Percentiles rank a stretch among this genome's conserved stretches.
These are phyloP conservation scores for Verticillium zaregamsianum DNA, from an alignment of 2,329 filamentous ascomycete species.

Conservation along the genomic window DNA sequence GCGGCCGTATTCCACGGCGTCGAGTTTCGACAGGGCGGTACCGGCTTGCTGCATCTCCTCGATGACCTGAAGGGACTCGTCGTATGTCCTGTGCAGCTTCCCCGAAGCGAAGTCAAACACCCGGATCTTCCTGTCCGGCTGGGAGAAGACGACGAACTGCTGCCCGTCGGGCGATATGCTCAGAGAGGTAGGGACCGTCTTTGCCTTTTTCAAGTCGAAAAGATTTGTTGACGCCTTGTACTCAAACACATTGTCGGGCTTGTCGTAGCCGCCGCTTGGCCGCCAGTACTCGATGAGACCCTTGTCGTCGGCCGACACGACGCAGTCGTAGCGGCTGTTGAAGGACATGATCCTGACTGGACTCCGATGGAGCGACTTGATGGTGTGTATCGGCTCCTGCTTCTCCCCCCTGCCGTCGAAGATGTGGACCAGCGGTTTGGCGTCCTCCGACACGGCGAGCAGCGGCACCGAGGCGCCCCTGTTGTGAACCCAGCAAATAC, in stretches of 20 bases:
- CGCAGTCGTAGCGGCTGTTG: constrained; percentile 85
- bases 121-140: constrained; percentile 89
- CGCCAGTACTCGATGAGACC: constrained; percentile 98
- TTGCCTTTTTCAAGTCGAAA: constrained; percentile 96
- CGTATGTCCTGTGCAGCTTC: constrained; percentile 88
- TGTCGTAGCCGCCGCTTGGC: constrained; percentile 76
- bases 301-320: constrained; percentile 80
- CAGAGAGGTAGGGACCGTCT: constrained; percentile 76
- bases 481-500: constrained; percentile 87
- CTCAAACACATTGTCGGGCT: constrained; percentile 85
- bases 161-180: constrained; percentile 82
- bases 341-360: constrained; percentile 83
- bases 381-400: constrained; percentile 67
- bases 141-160: constrained; percentile 83
- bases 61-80: constrained; percentile 85
- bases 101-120: constrained; percentile 89
- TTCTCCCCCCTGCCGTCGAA: constrained; percentile 89
- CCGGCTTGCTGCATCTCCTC: constrained; percentile 97
- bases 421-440: constrained; percentile 68
- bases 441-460: constrained; percentile 76
- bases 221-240: constrained; percentile 92
- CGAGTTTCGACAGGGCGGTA: constrained; percentile 73
- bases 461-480: constrained; percentile 84
- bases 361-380: constrained; percentile 75
- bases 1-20: constrained; percentile 88